Base-by-base conservation (phyloP, 2,329 filamentous ascomycete species). In the Chrysosporium keratinophilum region DNA sequence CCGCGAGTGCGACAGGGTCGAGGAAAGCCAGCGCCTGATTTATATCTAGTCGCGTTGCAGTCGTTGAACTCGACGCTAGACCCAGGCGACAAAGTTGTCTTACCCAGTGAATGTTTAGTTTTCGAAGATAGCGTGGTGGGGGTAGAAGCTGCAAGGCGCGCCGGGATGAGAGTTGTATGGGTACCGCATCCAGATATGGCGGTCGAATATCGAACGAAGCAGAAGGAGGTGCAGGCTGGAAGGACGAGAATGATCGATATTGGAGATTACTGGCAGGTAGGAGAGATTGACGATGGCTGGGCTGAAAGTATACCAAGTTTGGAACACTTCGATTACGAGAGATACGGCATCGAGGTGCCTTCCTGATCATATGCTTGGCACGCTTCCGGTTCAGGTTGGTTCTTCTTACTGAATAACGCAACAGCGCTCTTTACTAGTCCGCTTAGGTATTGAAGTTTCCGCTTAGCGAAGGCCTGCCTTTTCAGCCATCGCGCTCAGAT, bases 211-310 rank as follows among this genome's bases (percentile, higher is more conserved):
- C 53, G 59, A 34, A 62, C 56, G 1, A 64, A 54, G 33, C 56
- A 65, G 52, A 59, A 60, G 28, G 63, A 63, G 28, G 63, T 67
- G 3, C 59, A 68, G 9, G 64, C 65, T n/a, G 67, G 66, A 17
- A 64, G 62, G 43, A 63, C 58, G 14, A 61, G 59, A 11, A 60
- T 45, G 10, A 10, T 54, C 33, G 35, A 54, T 19, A 20, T 48
- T 31, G 65, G 44, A 54, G 28, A 49, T 12, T 63, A 66, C 14
- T 61, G 63, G 51, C 64, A 67, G 50, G 61, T 68, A 15, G 70
- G 70, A 17, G 58, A 63, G 31, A 37, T 69, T 43, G 66, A 67
- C 40, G 69, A 73, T 52, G 69, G 67, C 19, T 73, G 67, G 68
- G 69, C 61, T 51, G 67, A 69, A 54, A 47, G 60, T 17, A 62